Evolutionary conservation across 2,329 filamentous ascomycete genomes (phyloP), one percentile per base, ranked within the genome.

Genomic region (Eurotiales sp.): DNA sequence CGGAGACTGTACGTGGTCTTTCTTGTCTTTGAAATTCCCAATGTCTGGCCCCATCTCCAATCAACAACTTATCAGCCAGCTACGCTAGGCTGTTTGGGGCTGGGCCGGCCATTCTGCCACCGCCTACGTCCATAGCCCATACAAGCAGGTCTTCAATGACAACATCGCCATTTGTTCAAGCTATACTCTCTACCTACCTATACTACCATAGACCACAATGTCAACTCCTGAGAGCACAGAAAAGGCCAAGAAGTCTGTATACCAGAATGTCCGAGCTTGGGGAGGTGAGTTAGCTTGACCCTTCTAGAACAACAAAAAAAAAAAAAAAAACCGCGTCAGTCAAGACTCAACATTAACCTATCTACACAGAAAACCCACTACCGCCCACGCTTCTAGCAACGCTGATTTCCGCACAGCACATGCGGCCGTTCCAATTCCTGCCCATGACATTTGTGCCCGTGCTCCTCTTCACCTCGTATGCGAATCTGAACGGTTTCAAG

Each of bases 371-470:
- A 68, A 82, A 79, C 53, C 77, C 84, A 8, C 77, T 87, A 27
- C 82, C 84, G 2, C 80, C 85, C 21, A 83, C 80, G 10, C 67
- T 85, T 11, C 78, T 86, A 39, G 84, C 85, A 52, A 84, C 83
- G 8, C 73, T 87, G 39, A 79, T 87, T 58, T 79, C 83, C 36
- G 82, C 83, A 10, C 82, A 86, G 60, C 81, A 86, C 71, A 73
- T 79, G 39, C 81, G 82, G n/a, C 84, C 85, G 7, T 82, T 85
- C 66, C 83, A 84, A 63, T 63, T 75, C 6, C 72, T 87, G 0
- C 84, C 84, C 3, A 83, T 87, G 78, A 67, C 84, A 56, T 87
- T 87, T 64, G 79, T 84, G 4, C 83, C 84, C 2, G 71, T 85
- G 51, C 74, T 87, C 3, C 75, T 87, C 53, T 84, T 86, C 70